Base-by-base conservation (phyloP, 2,329 filamentous ascomycete genomes). In the Aspergillus sergii region DNA sequence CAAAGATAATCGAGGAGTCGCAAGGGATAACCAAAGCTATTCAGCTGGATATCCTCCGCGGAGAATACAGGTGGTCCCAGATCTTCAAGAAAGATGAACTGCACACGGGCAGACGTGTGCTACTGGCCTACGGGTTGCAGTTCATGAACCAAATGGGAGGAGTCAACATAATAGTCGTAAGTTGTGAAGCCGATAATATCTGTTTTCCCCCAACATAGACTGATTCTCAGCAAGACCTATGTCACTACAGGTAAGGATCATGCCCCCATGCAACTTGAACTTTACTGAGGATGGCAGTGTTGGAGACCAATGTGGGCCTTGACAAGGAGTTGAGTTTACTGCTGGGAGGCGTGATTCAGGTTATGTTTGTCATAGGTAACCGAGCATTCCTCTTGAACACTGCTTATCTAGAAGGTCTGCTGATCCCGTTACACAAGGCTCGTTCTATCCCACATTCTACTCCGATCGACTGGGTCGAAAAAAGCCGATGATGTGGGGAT, bases 81-180 rank as follows among this genome's bases (percentile, higher is more conserved):
- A 70, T 84, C 1, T 75, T 85, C 62, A 79, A 78, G 68, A 74
- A 74, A 10, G 83, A 81, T 64, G 76, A 76, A 51, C 71, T 81
- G 12, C 75, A 79, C 68, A 84, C 78, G 4, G 73, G 82, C 0
- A 68, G 78, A 34, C 74, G 82, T 2, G 79, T 85, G 19, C 66
- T 84, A 2, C 75, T 86, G 4, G 82, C 82, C 0, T 83, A 77
- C 67, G 77, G 79, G n/a, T 78, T 80, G 58, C 80, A 82, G 59
- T 79, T 82, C 58, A 83, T 83, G 78, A 82, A 86, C 57, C 84
- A 86, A 62, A 75, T 82, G 56, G 76, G 78, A 5, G 82, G 83
- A 0, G 82, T 84, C 62, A 84, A 84, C 57, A 54, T 67, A 72
- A 79, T 84, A 5, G 81, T 83, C 39, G 16, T 83, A 79, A 65